Evolutionary conservation across 805 yeast genomes (phyloP).

Genomic region (Candida loeiensis): DNA sequence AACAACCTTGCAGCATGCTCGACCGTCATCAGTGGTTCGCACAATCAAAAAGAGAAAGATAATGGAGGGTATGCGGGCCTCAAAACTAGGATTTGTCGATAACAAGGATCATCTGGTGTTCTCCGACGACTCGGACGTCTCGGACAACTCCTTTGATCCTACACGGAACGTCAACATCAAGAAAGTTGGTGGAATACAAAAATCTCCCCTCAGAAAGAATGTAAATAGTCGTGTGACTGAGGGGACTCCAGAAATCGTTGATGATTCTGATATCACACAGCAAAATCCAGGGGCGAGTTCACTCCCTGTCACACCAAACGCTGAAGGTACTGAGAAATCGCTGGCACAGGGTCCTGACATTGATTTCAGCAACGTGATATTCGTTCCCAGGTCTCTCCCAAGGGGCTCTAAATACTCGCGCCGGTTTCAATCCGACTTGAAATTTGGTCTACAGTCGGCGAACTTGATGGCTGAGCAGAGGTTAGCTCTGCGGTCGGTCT

Average conservation of each 20-base stretch:
- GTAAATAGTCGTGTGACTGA: not conserved
- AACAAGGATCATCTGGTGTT: conserved; percentile 7
- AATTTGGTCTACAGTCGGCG: conserved; percentile 2
- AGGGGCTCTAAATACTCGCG: conserved; percentile 3
- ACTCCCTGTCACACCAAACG: not conserved
- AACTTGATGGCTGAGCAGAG: not conserved
- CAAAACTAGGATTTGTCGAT: conserved; percentile 10
- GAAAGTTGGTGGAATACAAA: conserved; percentile 1
- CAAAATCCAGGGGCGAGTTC: too few relatives aligned
- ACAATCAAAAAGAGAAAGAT: conserved; percentile 12
- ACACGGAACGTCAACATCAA: conserved; percentile 7
- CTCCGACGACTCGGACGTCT: conserved; percentile 15
- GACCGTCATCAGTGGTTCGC: not conserved
- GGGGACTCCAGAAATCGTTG: too few relatives aligned
- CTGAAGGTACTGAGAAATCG: not conserved
- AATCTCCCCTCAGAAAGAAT: conserved; percentile 1
- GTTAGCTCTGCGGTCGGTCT: not conserved
- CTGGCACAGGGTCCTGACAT: not conserved
- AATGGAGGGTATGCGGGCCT: conserved; percentile 7
- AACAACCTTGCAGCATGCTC: not conserved
- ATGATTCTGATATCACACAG: too few relatives aligned
- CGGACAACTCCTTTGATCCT: conserved; percentile 14
- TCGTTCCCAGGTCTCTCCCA: conserved; percentile 7
- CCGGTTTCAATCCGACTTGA: conserved; percentile 5
- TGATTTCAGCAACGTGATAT: conserved; percentile 7